Conservation (phyloP, 805 yeast species). For the Candida ortonii region DNA sequence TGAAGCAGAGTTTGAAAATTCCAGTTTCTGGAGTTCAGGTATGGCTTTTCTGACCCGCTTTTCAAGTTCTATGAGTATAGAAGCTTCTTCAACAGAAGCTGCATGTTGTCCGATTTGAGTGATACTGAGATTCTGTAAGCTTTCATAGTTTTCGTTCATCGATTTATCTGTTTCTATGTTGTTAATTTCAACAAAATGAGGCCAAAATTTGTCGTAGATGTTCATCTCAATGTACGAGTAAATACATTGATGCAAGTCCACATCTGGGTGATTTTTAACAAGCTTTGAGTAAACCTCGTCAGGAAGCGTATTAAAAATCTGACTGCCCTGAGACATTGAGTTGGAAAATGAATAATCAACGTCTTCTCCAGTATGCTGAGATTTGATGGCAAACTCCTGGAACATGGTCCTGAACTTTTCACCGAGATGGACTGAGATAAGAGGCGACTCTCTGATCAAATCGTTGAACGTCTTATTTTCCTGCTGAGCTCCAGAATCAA, state of each 20-base stretch:
- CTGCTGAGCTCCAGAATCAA: neutral
- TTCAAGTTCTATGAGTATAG: conserved; percentile 32
- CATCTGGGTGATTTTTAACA: conserved; percentile 20
- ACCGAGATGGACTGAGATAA: conserved; percentile 36
- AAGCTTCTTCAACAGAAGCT: conserved; percentile 7
- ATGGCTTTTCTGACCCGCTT: conserved; percentile 51
- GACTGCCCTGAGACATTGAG: conserved; percentile 32
- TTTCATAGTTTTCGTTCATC: conserved; percentile 32
- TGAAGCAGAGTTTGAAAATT: conserved; percentile 43
- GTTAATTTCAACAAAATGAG: conserved; percentile 29
- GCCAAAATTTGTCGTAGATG: conserved; percentile 67
- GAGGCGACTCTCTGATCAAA: conserved; percentile 39
- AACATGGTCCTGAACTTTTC: conserved; percentile 39
- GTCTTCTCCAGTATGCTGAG: conserved; percentile 25
- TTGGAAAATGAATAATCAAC: conserved; percentile 29
- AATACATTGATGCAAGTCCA: conserved; percentile 50
- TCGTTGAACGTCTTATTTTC: conserved; percentile 34
- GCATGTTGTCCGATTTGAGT: conserved; percentile 50
- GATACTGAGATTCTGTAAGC: conserved; percentile 41
- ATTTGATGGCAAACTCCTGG: conserved; percentile 35
- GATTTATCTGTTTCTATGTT: conserved; percentile 12
- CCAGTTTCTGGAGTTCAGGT: conserved; percentile 46
- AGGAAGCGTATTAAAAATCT: conserved; percentile 34
- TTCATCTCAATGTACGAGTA: conserved; percentile 71
- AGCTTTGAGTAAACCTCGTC: conserved; percentile 27